A percentile compares a stretch with the other conserved stretches of the same genome.
Evolutionary conservation across 148 eudicot genomes (phyloP).

Genomic region (Vaccinium corymbosum): DNA sequence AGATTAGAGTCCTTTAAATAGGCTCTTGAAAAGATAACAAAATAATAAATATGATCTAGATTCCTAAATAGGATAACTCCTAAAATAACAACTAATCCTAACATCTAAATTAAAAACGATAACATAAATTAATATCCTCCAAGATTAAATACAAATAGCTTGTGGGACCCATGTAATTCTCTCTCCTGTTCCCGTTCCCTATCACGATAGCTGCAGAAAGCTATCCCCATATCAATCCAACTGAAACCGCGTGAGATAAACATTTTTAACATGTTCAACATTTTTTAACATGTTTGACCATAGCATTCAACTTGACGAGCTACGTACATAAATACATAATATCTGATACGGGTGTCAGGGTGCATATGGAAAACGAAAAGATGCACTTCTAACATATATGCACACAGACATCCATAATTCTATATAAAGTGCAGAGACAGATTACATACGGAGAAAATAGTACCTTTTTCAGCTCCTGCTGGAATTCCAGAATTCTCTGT

Average conservation of each 20-base stretch:
- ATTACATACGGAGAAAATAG: neutral
- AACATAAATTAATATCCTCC: no score
- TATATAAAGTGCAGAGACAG: neutral
- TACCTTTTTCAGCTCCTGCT: constrained; percentile 80
- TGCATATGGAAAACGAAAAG: neutral
- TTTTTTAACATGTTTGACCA: neutral
- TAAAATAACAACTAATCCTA: no score
- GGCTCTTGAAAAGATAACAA: no score
- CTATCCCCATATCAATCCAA: neutral
- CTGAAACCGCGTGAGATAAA: neutral
- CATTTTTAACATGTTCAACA: neutral
- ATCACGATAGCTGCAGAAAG: neutral
- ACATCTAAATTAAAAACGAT: no score
- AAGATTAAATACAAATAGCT: no score
- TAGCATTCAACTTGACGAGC: neutral
- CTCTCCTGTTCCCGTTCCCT: no score
- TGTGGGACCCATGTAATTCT: no score
- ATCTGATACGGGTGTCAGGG: neutral
- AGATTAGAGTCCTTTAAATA: no score
- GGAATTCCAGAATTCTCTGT: constrained; percentile 64
- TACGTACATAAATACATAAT: neutral
- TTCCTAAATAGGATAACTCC: no score
- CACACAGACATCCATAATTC: neutral
- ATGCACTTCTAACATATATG: neutral
- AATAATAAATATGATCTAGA: no score